These are phyloP conservation scores for Phytomonas sp. DNA, from an alignment of 208 protist species.

Conservation along the genomic window DNA sequence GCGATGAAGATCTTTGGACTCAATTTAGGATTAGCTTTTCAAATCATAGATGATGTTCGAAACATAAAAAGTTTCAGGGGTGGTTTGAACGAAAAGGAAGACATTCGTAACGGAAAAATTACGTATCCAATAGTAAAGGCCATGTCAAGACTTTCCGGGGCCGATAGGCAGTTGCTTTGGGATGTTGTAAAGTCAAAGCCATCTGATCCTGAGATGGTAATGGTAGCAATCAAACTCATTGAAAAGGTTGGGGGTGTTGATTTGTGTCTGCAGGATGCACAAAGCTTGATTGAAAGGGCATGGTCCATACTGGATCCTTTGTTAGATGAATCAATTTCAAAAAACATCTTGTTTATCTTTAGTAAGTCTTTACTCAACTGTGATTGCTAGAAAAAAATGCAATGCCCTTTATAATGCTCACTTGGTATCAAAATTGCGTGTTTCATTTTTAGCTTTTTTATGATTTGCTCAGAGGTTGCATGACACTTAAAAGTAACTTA, in stretches of 20 bases:
- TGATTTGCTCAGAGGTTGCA: background rate
- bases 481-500: background rate
- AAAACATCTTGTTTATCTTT: conserved; percentile 44
- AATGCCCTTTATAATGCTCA: background rate
- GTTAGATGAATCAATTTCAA: conserved; percentile 34
- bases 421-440: background rate
- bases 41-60: conserved; percentile 57
- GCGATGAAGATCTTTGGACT: conserved; percentile 37
- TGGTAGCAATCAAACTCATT: conserved; percentile 19
- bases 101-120: conserved; percentile 46
- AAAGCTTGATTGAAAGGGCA: conserved; percentile 17
- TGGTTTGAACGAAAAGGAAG: conserved; percentile 22
- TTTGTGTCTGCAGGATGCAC: conserved; percentile 31
- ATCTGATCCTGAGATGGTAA: conserved; percentile 16
- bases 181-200: conserved; percentile 18
- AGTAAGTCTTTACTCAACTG: conserved; percentile 26
- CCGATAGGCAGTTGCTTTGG: conserved; percentile 32
- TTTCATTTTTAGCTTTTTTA: conserved; percentile 7
- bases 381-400: conserved; percentile 14
- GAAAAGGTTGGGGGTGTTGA: conserved; percentile 17
- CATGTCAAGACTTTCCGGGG: conserved; percentile 20
- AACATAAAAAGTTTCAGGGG: conserved; percentile 33
- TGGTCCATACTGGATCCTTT: conserved; percentile 35
- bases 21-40: conserved; percentile 45
- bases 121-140: conserved; percentile 54